These are phyloP conservation scores for Aspergillus proliferans DNA, from an alignment of 2,329 filamentous ascomycete genomes.

Conservation along the genomic window DNA sequence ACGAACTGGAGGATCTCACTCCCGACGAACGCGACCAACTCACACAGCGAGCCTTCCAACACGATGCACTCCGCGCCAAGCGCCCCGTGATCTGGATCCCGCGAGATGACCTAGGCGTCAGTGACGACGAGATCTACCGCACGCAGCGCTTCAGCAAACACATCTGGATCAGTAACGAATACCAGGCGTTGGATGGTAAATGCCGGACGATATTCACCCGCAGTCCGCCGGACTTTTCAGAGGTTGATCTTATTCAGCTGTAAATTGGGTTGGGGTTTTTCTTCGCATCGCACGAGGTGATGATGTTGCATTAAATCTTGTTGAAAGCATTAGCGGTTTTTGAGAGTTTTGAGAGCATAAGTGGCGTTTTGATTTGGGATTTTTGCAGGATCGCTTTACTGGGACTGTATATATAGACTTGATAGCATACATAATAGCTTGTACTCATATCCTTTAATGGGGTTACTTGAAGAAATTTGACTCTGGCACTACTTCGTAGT, in stretches of 20 bases:
- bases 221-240: conserved; percentile 83
- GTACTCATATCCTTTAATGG: no score
- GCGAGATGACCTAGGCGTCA: conserved; percentile 79
- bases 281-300: no score
- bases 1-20: conserved; percentile 90
- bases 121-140: conserved; percentile 79
- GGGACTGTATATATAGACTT: no score
- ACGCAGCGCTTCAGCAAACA: conserved; percentile 69
- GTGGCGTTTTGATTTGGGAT: no score
- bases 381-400: no score
- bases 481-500: no score
- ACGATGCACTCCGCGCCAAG: conserved; percentile 75
- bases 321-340: no score
- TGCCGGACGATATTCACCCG: conserved; percentile 75
- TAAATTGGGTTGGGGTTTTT: conserved; percentile 30
- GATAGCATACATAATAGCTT: no score
- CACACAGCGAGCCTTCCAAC: conserved; percentile 82
- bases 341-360: no score
- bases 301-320: no score
- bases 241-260: conserved; percentile 77
- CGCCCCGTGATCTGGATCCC: conserved; percentile 92
- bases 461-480: no score
- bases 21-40: conserved; percentile 82
- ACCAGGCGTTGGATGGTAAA: conserved; percentile 78
- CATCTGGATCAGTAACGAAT: conserved; percentile 93